Percentiles rank a stretch among this genome's conserved stretches.
phyloP scores from a whole-genome alignment of 495 filamentous ascomycete species.

The Tuber borchii region DNA sequence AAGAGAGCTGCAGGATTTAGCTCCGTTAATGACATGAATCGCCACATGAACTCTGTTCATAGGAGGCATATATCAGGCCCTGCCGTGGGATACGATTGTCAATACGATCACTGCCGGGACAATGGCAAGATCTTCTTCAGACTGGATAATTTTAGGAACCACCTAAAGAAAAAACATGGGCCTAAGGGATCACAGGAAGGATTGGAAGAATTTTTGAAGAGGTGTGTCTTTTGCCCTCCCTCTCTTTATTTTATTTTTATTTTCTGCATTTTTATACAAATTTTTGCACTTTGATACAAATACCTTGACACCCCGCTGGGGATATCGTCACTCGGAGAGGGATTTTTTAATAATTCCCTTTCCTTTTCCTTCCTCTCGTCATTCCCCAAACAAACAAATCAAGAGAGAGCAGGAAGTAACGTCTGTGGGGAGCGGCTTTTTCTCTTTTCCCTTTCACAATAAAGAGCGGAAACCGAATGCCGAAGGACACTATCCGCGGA shows the following conservation, averaged over 20 bases:
- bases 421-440: neutral
- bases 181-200: slow-evolving; percentile 12
- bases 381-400: slow-evolving; percentile 5
- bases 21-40: slow-evolving; percentile 70
- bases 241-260: slow-evolving; percentile 7
- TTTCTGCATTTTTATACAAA: slow-evolving; percentile 8
- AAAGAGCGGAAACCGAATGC: slow-evolving; percentile 40
- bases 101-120: slow-evolving; percentile 56
- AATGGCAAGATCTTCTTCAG: slow-evolving; percentile 78
- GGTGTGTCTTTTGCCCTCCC: slow-evolving; percentile 30
- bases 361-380: neutral
- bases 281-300: slow-evolving; percentile 8
- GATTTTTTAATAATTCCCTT: neutral
- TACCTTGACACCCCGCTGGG: neutral
- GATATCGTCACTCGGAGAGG: neutral
- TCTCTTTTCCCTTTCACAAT: slow-evolving; percentile 6
- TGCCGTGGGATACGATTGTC: slow-evolving; percentile 55
- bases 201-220: slow-evolving; percentile 37
- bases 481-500: slow-evolving; percentile 18
- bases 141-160: slow-evolving; percentile 84
- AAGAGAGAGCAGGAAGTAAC: slow-evolving; percentile 2
- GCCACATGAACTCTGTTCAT: slow-evolving; percentile 68
- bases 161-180: slow-evolving; percentile 70
- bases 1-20: slow-evolving; percentile 60
- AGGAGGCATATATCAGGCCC: slow-evolving; percentile 44